Conservation (phyloP, 2,329 filamentous ascomycete genomes). For the Pseudogymnoascus sp. region DNA sequence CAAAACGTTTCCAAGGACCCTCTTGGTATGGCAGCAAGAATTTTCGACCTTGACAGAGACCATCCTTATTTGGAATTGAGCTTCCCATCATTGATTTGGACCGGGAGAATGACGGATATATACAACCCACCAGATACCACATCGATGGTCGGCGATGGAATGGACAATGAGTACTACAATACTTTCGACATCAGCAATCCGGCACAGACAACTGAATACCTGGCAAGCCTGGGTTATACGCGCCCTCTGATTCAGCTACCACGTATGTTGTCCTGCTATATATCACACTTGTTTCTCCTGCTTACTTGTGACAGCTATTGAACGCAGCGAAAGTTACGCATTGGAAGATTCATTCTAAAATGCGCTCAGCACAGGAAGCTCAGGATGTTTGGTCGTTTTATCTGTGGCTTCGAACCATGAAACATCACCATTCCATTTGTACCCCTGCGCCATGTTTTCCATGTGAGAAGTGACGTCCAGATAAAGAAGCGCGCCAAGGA, state of each 20-base stretch:
- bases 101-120: not conserved
- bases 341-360: not conserved
- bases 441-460: not conserved
- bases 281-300: not conserved
- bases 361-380: not conserved
- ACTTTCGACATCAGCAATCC: not conserved
- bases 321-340: not conserved
- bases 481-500: constrained; percentile 3
- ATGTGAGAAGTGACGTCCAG: constrained; percentile 7
- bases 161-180: not conserved
- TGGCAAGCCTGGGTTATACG: not conserved
- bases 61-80: too few species aligned
- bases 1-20: too few species aligned
- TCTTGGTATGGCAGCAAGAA: too few species aligned
- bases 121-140: too few species aligned
- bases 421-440: not conserved
- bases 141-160: too few species aligned
- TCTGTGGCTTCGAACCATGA: not conserved
- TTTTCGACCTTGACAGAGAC: too few species aligned
- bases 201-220: not conserved
- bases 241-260: not conserved
- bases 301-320: not conserved
- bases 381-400: not conserved
- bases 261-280: not conserved
- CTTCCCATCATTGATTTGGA: too few species aligned